Evolutionary conservation across 2,329 filamentous ascomycete genomes (phyloP), one percentile per base, ranked within the genome.

Genomic region (Pseudocercospora pini-densiflorae): DNA sequence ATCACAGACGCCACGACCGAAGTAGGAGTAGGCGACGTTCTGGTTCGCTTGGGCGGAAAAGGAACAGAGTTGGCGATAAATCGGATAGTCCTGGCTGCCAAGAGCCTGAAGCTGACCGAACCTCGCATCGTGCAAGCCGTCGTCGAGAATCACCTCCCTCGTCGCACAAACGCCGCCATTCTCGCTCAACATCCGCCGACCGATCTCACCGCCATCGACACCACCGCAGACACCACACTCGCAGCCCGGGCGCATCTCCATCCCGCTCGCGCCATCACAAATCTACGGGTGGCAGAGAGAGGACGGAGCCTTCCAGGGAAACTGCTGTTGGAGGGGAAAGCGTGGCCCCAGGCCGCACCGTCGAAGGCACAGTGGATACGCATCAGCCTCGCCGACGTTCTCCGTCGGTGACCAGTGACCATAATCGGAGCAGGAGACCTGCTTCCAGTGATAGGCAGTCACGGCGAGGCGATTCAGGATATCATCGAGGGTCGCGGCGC

Each of bases 311-410:
- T 66, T 78, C 79, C 19, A 78, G 79, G 61, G 67, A 69, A 67
- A 65, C 69, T 64, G 67, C 69, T 59, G 68, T 45, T 40, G 61
- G 63, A 60, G 66, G 65, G 58, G 68, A 70, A 64, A 73, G 47
- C 29, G 65, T 73, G 71, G 71, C 70, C 62, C 59, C 64, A 27
- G 66, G 64, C 49, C 66, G 69, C 14, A 27, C 49, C 14, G 54
- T 21, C 47, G 40, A 59, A 53, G 77, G 78, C 65, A 72, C 75
- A 27, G 79, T 80, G 70, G 72, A 79, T 29, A 75, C 75, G 36
- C 64, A 76, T 12, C 70, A 73, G 63, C 80, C 78, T 47, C 79
- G 77, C 55, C 80, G 79, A 63, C 70, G 74, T 58, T 83, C 81
- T 40, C 78, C 73, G 14, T 82, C 81, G 14, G 72, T 70, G 66